Percentiles rank a stretch among this genome's conserved stretches.
Conservation (phyloP, 208 protist species). For the Trypanosoma boissoni region DNA sequence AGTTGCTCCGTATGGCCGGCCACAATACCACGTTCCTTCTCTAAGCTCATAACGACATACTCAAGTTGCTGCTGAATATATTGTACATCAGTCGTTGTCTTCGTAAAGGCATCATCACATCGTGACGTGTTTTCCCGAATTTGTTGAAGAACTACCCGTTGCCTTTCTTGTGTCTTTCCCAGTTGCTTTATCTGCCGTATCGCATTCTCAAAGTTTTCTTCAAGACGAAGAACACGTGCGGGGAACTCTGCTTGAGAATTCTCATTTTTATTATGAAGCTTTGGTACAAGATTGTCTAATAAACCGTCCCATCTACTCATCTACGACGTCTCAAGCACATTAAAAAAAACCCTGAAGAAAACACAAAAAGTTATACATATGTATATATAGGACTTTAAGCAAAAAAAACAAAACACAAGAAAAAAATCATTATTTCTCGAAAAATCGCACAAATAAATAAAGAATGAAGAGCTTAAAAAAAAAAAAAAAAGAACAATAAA, state of each 20-base stretch:
- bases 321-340: neutral
- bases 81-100: constrained; percentile 64
- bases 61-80: constrained; percentile 86
- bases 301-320: constrained; percentile 19
- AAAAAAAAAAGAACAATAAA: neutral
- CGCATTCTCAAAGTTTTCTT: constrained; percentile 10
- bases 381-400: neutral
- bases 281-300: neutral
- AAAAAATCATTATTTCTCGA: too few species aligned
- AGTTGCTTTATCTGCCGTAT: constrained; percentile 22
- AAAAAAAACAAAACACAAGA: neutral
- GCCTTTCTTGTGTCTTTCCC: constrained; percentile 36
- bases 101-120: constrained; percentile 62
- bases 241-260: neutral
- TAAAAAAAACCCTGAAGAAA: neutral
- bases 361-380: neutral
- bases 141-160: constrained; percentile 44
- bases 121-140: constrained; percentile 39
- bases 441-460: constrained; percentile 1
- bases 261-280: neutral
- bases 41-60: constrained; percentile 72
- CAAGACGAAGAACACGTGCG: constrained; percentile 2
- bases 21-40: constrained; percentile 71
- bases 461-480: neutral
- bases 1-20: constrained; percentile 86